These are phyloP conservation scores for Mycosarcoma maydis DNA, from an alignment of 1,284 basidiomycete species.

Conservation along the genomic window DNA sequence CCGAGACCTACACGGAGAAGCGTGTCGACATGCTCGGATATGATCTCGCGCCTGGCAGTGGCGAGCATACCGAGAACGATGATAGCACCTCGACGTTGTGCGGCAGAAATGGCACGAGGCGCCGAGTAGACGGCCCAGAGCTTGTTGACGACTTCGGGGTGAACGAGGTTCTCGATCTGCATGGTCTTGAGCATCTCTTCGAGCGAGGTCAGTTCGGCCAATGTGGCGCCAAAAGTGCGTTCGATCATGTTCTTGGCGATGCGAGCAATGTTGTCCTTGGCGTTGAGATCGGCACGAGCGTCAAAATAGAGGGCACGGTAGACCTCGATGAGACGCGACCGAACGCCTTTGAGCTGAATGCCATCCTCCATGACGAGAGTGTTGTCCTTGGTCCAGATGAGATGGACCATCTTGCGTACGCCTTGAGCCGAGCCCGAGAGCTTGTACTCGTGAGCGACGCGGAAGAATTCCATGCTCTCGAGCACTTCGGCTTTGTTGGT, in stretches of 20 bases:
- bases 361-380: constrained; percentile 79
- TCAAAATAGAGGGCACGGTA: constrained; percentile 89
- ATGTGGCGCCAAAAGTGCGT: constrained; percentile 73
- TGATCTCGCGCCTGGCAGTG: constrained; percentile 80
- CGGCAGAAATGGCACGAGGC: constrained; percentile 71
- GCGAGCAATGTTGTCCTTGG: constrained; percentile 87
- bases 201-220: constrained; percentile 93
- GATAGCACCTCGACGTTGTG: constrained; percentile 89
- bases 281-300: constrained; percentile 70
- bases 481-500: constrained; percentile 93
- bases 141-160: constrained; percentile 84
- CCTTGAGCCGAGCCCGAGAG: constrained; percentile 74
- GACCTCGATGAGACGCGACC: constrained; percentile 86
- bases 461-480: constrained; percentile 95
- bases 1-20: constrained; percentile 91
- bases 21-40: constrained; percentile 86
- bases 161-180: constrained; percentile 83
- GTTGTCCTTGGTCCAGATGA: constrained; percentile 97
- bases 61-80: constrained; percentile 96
- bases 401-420: constrained; percentile 94
- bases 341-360: constrained; percentile 87
- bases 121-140: constrained; percentile 88
- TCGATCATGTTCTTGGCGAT: constrained; percentile 96
- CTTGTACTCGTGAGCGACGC: constrained; percentile 82
- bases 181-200: constrained; percentile 96